These are phyloP conservation scores for Peronospora farinosa DNA, from an alignment of 352 stramenopile genomes.

Conservation along the genomic window DNA sequence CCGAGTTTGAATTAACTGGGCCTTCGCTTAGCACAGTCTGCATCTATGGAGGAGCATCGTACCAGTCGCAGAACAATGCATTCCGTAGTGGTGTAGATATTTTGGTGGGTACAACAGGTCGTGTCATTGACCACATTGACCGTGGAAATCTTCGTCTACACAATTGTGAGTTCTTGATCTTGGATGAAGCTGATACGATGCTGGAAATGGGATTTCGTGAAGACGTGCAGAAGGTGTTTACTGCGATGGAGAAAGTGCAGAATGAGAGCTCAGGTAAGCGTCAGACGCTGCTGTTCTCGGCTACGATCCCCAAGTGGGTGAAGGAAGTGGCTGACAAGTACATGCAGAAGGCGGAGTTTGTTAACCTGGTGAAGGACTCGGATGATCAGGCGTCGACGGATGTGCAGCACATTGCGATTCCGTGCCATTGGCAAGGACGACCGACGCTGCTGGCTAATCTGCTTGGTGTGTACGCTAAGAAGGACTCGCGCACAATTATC, in stretches of 20 bases:
- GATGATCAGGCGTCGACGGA: conserved; percentile 86
- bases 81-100: conserved; percentile 89
- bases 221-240: conserved; percentile 91
- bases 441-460: conserved; percentile 69
- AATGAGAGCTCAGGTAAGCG: conserved; percentile 42
- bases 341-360: conserved; percentile 83
- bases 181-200: conserved; percentile 94
- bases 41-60: conserved; percentile 91
- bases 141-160: conserved; percentile 84
- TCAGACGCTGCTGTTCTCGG: conserved; percentile 91
- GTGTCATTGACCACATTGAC: conserved; percentile 92
- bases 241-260: conserved; percentile 64
- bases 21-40: conserved; percentile 79
- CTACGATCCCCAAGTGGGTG: conserved; percentile 91
- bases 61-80: conserved; percentile 82
- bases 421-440: conserved; percentile 88
- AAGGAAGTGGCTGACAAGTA: conserved; percentile 88
- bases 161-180: conserved; percentile 87
- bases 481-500: conserved; percentile 89
- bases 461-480: conserved; percentile 78
- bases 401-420: conserved; percentile 91
- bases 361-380: conserved; percentile 90
- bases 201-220: conserved; percentile 95
- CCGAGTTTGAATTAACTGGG: conserved; percentile 80
- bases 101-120: conserved; percentile 89